Conservation (phyloP, 169 alveolate species). For the Sarcocystis neurona region DNA sequence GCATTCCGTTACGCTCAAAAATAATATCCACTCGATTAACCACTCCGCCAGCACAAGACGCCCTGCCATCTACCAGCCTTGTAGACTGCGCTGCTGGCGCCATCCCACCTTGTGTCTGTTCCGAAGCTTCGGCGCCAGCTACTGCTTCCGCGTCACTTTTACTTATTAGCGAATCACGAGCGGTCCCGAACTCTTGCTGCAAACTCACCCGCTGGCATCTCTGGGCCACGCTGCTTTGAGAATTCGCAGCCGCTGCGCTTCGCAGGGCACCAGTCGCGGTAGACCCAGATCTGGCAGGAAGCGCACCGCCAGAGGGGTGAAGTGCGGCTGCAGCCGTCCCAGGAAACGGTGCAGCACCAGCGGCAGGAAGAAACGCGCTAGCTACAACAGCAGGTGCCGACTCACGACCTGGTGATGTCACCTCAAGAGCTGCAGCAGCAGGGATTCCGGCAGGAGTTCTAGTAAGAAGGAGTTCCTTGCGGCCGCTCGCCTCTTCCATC, state of each 20-base stretch:
- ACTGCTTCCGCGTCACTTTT: too few relatives aligned
- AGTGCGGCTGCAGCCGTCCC: neutral
- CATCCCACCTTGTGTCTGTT: too few relatives aligned
- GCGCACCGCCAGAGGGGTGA: neutral
- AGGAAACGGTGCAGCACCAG: neutral
- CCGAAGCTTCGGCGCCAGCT: too few relatives aligned
- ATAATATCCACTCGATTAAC: neutral
- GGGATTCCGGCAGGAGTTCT: conserved; percentile 8
- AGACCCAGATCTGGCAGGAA: neutral
- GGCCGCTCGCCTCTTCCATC: conserved; percentile 57
- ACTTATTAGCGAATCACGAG: too few relatives aligned
- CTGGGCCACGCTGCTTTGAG: too few relatives aligned
- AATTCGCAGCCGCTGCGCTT: too few relatives aligned
- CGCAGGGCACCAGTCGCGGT: too few relatives aligned
- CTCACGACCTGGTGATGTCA: neutral
- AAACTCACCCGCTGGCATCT: too few relatives aligned
- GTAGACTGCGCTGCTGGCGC: too few relatives aligned
- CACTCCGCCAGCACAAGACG: neutral
- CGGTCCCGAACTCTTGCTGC: too few relatives aligned
- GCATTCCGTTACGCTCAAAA: too few relatives aligned
- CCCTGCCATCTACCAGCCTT: neutral
- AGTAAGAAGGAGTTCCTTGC: conserved; percentile 47
- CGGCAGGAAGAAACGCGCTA: conserved; percentile 20
- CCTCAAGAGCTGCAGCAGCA: neutral
- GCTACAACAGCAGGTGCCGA: neutral